Base-by-base conservation (phyloP, 345 rosid genomes). In the Pugionium dolabratum region DNA sequence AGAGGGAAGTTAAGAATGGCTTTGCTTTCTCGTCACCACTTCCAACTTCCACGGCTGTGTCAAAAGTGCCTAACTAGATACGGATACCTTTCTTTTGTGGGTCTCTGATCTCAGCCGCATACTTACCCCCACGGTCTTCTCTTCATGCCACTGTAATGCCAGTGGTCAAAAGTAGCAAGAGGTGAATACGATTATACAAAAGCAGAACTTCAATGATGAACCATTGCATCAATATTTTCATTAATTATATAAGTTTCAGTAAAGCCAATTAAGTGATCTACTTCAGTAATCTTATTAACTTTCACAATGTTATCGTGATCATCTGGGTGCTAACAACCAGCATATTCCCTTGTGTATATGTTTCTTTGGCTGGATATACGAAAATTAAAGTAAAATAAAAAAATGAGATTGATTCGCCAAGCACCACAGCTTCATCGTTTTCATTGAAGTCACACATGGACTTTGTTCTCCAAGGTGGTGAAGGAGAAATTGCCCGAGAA, bases 1-100 rank as follows among this genome's bases (percentile, higher is more conserved):
- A 86, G 95, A 33, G 98, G 98, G 69, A 92, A 92, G 59, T 92
- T 89, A 71, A 92, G 69, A 29, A 89, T 92, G 2, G 98, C 96
- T 70, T 87, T 92, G 51, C 86, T 83, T 39, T 95, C 96, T 1
- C 96, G 83, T 92, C 89, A 66, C 85, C 96, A 64, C 73, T 85
- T 1, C 93, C 98, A 11, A 95, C 96, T 70, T 92, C 91, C 3
- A 86, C 7, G 26, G 95, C 95, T 6, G 91, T 82, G 41, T 89
- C 93, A 63, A 89, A 92, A 1, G 96, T 92, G 9, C 98, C 96
- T 27, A 89, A 79, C 96, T 96, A 92, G 27, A 87, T 75, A 35
- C 95, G 83, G 7, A 84, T 73, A 5, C 98, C 98, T 79, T 92
- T 92, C 61, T 74, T 76, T 60, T 81, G 85, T 5, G 98, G 96